These are phyloP conservation scores for Scheffersomyces amazonensis DNA, from an alignment of 805 yeast genomes.

Conservation along the genomic window DNA sequence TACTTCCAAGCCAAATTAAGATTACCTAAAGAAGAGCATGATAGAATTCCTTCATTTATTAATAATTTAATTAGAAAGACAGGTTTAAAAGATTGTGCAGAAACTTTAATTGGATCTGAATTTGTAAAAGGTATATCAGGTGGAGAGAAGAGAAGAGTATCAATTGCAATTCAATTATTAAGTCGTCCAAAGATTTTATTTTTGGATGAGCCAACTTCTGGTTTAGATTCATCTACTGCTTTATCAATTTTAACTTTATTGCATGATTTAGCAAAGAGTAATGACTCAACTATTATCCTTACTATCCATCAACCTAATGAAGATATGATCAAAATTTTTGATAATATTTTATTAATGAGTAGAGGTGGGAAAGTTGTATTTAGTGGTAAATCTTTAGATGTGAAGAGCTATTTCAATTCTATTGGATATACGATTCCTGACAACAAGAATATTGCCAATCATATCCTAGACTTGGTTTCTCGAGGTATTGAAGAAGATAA, in stretches of 20 bases:
- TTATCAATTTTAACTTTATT: constrained; percentile 61
- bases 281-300: constrained; percentile 61
- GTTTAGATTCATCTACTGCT: constrained; percentile 68
- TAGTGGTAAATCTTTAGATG: constrained; percentile 50
- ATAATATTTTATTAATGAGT: constrained; percentile 64
- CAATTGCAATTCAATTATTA: constrained; percentile 17
- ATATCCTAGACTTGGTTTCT: constrained; percentile 66
- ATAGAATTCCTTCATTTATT: constrained; percentile 9
- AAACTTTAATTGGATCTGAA: constrained; percentile 16
- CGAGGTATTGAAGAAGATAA: constrained; percentile 24
- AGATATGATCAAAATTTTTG: constrained; percentile 61
- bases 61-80: constrained; percentile 8
- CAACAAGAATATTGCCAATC: constrained; percentile 69
- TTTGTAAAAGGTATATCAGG: constrained; percentile 21
- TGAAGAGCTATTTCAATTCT: constrained; percentile 45
- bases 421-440: constrained; percentile 49
- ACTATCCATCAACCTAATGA: constrained; percentile 84
- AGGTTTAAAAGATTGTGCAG: constrained; percentile 13
- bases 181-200: constrained; percentile 35
- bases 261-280: constrained; percentile 49
- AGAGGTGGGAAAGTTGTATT: constrained; percentile 70
- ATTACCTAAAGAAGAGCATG: not conserved
- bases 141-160: constrained; percentile 19
- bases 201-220: constrained; percentile 62
- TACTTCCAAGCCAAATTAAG: constrained; percentile 8